These are phyloP conservation scores for Salix suchowensis DNA, from an alignment of 345 rosid genomes.

Conservation along the genomic window DNA sequence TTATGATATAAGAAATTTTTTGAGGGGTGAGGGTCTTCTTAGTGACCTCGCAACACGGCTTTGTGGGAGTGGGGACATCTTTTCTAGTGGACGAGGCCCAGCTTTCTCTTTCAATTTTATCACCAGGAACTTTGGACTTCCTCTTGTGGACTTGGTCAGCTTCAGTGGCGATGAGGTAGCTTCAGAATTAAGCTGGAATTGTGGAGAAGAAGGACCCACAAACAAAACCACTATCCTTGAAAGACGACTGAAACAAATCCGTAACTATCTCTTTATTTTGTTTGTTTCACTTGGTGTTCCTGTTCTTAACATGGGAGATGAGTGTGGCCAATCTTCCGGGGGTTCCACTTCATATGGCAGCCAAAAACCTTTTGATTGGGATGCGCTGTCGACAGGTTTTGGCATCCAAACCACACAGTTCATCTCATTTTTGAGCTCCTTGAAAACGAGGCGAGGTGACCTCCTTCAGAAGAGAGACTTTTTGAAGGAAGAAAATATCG, in stretches of 20 bases:
- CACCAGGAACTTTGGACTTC: constrained; percentile 69
- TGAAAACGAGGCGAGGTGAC: constrained; percentile 61
- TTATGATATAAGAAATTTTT: constrained; percentile 58
- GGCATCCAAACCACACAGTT: constrained; percentile 62
- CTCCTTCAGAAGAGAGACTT: constrained; percentile 61
- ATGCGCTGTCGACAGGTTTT: constrained; percentile 51
- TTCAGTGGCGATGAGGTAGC: constrained; percentile 50
- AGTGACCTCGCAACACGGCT: constrained; percentile 84
- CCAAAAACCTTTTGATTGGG: constrained; percentile 68
- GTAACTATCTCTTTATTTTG: constrained; percentile 69
- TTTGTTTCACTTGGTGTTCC: constrained; percentile 79
- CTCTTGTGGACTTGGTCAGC: constrained; percentile 88
- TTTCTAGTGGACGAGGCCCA: constrained; percentile 82
- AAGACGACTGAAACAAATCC: constrained; percentile 77
- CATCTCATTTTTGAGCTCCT: constrained; percentile 62
- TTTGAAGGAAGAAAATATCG: constrained; percentile 63
- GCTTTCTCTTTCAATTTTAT: constrained; percentile 73
- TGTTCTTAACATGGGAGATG: constrained; percentile 91
- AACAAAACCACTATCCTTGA: constrained; percentile 59
- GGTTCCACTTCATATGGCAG: constrained; percentile 56
- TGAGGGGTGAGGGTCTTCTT: constrained; percentile 64
- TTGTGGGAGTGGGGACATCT: constrained; percentile 85
- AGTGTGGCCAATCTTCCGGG: constrained; percentile 74
- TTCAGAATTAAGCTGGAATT: constrained; percentile 87
- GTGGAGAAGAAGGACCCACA: constrained; percentile 94